Evolutionary conservation across 2,329 filamentous ascomycete species (phyloP), one percentile per base, ranked within the genome.

Genomic region (Pseudogymnoascus sp.): DNA sequence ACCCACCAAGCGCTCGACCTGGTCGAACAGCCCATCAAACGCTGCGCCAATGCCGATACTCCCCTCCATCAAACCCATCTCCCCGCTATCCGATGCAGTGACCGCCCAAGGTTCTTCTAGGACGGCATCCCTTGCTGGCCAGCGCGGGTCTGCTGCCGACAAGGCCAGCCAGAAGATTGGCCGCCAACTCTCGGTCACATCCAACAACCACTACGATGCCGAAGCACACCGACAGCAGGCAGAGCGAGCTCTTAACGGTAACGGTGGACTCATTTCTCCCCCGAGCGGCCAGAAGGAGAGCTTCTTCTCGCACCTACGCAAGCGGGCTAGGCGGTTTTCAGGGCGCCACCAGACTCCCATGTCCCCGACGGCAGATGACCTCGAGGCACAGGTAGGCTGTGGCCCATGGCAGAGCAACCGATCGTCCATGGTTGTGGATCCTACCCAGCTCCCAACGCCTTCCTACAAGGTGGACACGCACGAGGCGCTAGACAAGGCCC

Each of bases 271-370:
- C 23, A 86, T 84, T 15, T 95, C 91, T 5, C 91, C 92, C 3
- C 86, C 88, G 0, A 88, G 83, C 70, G 90, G 84, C 17, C 90
- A 92, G 63, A 96, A 96, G 73, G 95, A 99, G 75, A 91, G 95
- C 75, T 99, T 99, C 80, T 99, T 99, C 77, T 97, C 95, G 0
- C 95, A 99, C 74, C 82, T 99, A 7, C 86, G 95, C 63, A 99
- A 99, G 77, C 88, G 93, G 61, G 95, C 96, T 29, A 86, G 95
- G 69, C 85, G 95, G 68, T 88, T 99, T 65, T 99, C 95, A 26
- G 95, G 95, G 56, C 88, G 93, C 64, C 92, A 96, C 72, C 90
- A 93, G 73, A 88, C 87, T 13, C 88, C 91, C 7, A 85, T 89
- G 64, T 90, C 91, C 17, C 89, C 91, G 7, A 85, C 83, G 46